These are phyloP conservation scores for Skeletonema grethae DNA, from an alignment of 108 stramenopile species.

Conservation along the genomic window DNA sequence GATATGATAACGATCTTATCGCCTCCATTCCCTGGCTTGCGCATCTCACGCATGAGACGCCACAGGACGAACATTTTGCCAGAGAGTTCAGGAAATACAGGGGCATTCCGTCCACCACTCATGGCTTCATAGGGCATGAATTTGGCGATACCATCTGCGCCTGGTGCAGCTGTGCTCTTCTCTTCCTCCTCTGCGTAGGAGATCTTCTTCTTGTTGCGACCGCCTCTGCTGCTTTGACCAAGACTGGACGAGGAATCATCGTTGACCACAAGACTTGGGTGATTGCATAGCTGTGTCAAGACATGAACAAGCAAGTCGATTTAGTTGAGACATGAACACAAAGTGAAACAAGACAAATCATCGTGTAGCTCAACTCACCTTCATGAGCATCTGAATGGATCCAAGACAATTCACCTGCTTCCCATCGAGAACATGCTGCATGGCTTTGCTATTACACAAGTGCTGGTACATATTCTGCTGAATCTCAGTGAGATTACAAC, in stretches of 20 bases:
- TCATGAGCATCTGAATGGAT: conserved; percentile 95
- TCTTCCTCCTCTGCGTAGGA: conserved; percentile 77
- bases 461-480: conserved; percentile 96
- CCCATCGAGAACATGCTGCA: conserved; percentile 94
- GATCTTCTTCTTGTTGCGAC: conserved; percentile 63
- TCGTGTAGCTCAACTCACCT: conserved; percentile 31
- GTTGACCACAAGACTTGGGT: conserved; percentile 87
- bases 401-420: conserved; percentile 96
- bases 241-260: conserved; percentile 51
- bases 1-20: conserved; percentile 98
- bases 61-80: conserved; percentile 97
- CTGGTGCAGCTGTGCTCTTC: conserved; percentile 66
- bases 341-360: not conserved
- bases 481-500: conserved; percentile 94
- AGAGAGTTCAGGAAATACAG: conserved; percentile 83
- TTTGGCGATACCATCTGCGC: conserved; percentile 81
- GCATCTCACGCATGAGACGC: conserved; percentile 93
- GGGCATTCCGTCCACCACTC: conserved; percentile 58
- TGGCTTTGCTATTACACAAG: conserved; percentile 88
- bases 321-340: not conserved
- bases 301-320: not conserved
- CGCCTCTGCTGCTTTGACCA: conserved; percentile 24
- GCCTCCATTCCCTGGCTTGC: conserved; percentile 80
- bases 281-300: conserved; percentile 78
- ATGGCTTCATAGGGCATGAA: conserved; percentile 74